Conservation (phyloP, 1,284 basidiomycete species). For the Apiotrichum porosum region DNA sequence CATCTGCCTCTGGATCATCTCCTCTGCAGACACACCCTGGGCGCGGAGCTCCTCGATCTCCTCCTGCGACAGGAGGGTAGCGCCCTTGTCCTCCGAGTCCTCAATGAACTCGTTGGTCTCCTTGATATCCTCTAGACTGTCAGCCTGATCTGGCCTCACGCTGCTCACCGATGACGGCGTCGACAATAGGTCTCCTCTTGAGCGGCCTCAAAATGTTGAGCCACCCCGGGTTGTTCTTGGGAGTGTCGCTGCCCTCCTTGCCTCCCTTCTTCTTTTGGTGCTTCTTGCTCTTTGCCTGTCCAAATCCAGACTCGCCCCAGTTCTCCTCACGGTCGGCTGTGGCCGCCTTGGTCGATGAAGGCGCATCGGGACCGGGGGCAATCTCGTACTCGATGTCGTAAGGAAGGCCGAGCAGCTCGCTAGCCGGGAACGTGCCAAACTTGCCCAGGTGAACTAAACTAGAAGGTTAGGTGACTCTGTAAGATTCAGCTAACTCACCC, state of each 20-base stretch:
- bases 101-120: conserved; percentile 54
- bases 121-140: conserved; percentile 39
- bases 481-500: conserved; percentile 28
- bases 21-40: conserved; percentile 55
- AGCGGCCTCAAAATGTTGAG: conserved; percentile 36
- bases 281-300: conserved; percentile 32
- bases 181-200: conserved; percentile 28
- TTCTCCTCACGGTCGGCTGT: conserved; percentile 9
- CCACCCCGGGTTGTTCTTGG: conserved; percentile 33
- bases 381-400: conserved; percentile 53
- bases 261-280: conserved; percentile 30
- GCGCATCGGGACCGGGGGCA: conserved; percentile 5
- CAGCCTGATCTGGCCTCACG: conserved; percentile 1
- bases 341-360: conserved; percentile 5
- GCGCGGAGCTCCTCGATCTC: conserved; percentile 67
- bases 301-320: conserved; percentile 15
- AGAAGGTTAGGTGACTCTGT: conserved; percentile 20
- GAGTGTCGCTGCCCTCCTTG: conserved; percentile 10
- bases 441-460: conserved; percentile 50
- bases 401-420: conserved; percentile 46
- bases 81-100: conserved; percentile 57
- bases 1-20: conserved; percentile 89
- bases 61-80: conserved; percentile 60
- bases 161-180: conserved; percentile 41
- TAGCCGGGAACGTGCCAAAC: conserved; percentile 49